Percentiles rank a stretch among this genome's conserved stretches.
phyloP scores from a whole-genome alignment of 192 early-diverging fungal genomes.

The Linnemannia elongata region DNA sequence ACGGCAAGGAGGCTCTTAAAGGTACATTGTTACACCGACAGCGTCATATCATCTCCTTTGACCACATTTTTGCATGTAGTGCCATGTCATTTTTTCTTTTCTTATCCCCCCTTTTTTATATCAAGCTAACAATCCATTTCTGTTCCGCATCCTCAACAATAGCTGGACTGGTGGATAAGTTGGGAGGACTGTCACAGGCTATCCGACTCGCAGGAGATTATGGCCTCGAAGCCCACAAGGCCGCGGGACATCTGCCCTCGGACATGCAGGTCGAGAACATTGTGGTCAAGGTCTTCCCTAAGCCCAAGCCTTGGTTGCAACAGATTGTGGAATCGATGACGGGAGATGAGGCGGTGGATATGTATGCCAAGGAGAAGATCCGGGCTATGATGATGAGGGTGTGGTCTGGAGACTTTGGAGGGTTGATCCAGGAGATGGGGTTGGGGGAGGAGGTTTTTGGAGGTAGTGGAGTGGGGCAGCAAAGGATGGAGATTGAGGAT shows the following conservation, averaged over 20 bases:
- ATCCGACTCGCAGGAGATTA: slow-evolving; percentile 57
- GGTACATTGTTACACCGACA: slow-evolving; percentile 17
- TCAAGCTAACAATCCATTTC: background rate
- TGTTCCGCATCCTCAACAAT: background rate
- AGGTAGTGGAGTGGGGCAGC: background rate
- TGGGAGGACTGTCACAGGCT: slow-evolving; percentile 67
- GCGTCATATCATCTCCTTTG: background rate
- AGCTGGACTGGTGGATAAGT: slow-evolving; percentile 73
- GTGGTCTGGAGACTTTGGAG: slow-evolving; percentile 32
- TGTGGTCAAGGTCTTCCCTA: slow-evolving; percentile 63
- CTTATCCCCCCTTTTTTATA: background rate
- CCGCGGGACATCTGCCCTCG: slow-evolving; percentile 34
- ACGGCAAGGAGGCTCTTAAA: slow-evolving; percentile 67
- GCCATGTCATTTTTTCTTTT: background rate
- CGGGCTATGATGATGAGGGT: slow-evolving; percentile 45
- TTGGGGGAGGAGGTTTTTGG: slow-evolving; percentile 1
- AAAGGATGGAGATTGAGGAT: slow-evolving; percentile 38
- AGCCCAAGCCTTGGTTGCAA: slow-evolving; percentile 48
- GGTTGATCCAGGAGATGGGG: background rate
- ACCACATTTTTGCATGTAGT: background rate
- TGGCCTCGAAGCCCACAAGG: slow-evolving; percentile 54
- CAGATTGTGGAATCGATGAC: slow-evolving; percentile 38
- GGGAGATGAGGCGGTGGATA: slow-evolving; percentile 47
- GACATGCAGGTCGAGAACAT: slow-evolving; percentile 55
- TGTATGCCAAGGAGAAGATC: slow-evolving; percentile 51